Base-by-base conservation (phyloP, 73 alveolate genomes). In the Tetrahymena borealis region DNA sequence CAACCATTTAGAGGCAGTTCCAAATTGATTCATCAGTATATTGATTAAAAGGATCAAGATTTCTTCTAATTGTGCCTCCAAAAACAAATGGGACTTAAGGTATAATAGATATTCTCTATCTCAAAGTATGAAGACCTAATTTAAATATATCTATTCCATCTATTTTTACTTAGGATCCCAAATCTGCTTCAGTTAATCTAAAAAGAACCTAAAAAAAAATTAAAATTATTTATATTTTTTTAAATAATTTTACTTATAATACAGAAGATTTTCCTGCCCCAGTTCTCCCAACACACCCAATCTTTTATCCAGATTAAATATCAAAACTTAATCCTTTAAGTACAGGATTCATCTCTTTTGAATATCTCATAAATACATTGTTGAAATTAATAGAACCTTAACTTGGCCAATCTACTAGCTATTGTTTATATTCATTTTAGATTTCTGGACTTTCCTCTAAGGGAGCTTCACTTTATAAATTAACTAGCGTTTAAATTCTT, bases 181-280 rank as follows among this genome's bases (percentile, higher is more conserved):
- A 20, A 2, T 93, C 93, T 92, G 78, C 93, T 78, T 94, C 97
- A 12, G 93, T 33, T 16, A 94, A 93, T 39, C 97, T 94, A 5
- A 94, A 79, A 39, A 94, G 38, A 33, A n/a, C n/a, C n/a, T n/a
- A n/a, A n/a, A n/a, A n/a, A 33, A 94, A 39, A 91, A 95, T 91
- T 32, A 90, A 32, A 7, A 95, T 95, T 24, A 91, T 91, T 16
- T n/a, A n/a, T n/a, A n/a, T n/a, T n/a, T n/a, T n/a, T n/a, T n/a
- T n/a, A n/a, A n/a, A n/a, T n/a, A n/a, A n/a, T n/a, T n/a, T n/a
- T n/a, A n/a, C n/a, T n/a, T n/a, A n/a, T n/a, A n/a, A n/a, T n/a
- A n/a, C n/a, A n/a, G 97, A 91, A 16, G 97, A 93, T 96, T 95
- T 95, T 28, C 97, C 97, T 91, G 97, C 91, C 39, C 97, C 97